phyloP scores from a whole-genome alignment of 768 basidiomycete genomes.

The Dictyophora rubrovolvata region DNA sequence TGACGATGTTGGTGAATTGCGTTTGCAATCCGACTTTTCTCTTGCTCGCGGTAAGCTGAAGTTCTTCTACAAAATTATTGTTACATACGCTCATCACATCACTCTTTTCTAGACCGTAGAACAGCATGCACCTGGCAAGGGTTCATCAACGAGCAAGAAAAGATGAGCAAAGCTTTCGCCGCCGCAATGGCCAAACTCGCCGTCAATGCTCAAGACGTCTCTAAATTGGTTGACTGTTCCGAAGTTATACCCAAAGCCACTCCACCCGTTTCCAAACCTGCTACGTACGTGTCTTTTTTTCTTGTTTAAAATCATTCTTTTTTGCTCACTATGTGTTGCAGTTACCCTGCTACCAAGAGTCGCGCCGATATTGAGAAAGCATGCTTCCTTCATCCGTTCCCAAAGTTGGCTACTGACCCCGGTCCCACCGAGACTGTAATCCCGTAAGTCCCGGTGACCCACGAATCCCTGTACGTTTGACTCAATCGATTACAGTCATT shows the following conservation, averaged over 20 bases:
- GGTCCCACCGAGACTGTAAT: slow-evolving; percentile 18
- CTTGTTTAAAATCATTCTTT: background rate
- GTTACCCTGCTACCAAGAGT: slow-evolving; percentile 17
- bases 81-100: too few species aligned
- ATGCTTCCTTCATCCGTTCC: slow-evolving; percentile 28
- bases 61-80: background rate
- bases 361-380: slow-evolving; percentile 16
- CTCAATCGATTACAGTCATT: background rate
- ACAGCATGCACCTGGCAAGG: slow-evolving; percentile 25
- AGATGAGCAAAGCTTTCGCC: slow-evolving; percentile 19
- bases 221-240: slow-evolving; percentile 14
- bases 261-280: slow-evolving; percentile 10
- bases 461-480: background rate
- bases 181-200: slow-evolving; percentile 22
- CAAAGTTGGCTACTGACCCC: slow-evolving; percentile 22
- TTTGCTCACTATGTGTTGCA: background rate
- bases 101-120: background rate
- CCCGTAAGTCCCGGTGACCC: background rate
- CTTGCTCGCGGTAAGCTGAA: slow-evolving; percentile 20
- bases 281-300: background rate
- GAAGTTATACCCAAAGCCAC: slow-evolving; percentile 18
- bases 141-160: slow-evolving; percentile 19
- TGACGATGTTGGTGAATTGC: slow-evolving; percentile 26
- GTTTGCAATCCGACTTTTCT: slow-evolving; percentile 33
- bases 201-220: slow-evolving; percentile 19